Evolutionary conservation across 352 stramenopile genomes (phyloP).

Genomic region (Phytophthora tentaculata): DNA sequence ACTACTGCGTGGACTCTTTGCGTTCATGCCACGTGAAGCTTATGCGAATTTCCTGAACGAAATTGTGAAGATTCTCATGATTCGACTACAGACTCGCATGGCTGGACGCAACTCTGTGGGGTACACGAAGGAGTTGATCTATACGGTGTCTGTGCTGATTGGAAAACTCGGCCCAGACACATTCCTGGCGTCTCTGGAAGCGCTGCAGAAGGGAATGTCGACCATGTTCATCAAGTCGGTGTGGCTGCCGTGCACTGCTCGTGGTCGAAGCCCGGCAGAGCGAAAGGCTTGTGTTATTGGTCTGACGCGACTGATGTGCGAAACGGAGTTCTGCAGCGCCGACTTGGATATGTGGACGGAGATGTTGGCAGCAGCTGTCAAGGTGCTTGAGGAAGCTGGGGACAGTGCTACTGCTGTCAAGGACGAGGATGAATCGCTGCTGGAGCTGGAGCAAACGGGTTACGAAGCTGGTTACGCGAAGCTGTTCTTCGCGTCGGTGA

Average conservation of each 20-base stretch:
- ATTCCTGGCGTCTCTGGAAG: constrained; percentile 86
- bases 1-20: constrained; percentile 91
- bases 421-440: constrained; percentile 82
- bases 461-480: constrained; percentile 96
- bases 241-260: constrained; percentile 85
- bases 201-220: constrained; percentile 91
- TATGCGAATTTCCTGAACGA: constrained; percentile 88
- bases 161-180: constrained; percentile 86
- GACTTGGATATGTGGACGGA: constrained; percentile 63
- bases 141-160: constrained; percentile 88
- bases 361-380: constrained; percentile 53
- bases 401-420: constrained; percentile 60
- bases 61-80: constrained; percentile 96
- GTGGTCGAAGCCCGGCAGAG: constrained; percentile 67
- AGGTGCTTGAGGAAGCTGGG: constrained; percentile 71
- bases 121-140: constrained; percentile 91
- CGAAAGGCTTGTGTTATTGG: constrained; percentile 76
- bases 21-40: constrained; percentile 78
- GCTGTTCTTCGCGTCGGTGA: constrained; percentile 91
- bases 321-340: constrained; percentile 66
- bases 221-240: constrained; percentile 92
- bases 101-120: constrained; percentile 82
- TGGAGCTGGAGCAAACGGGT: constrained; percentile 81
- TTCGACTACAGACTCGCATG: constrained; percentile 93
- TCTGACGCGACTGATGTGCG: constrained; percentile 75